Conservation (phyloP, 2,329 filamentous ascomycete species). For the Bipolaris oryzae region DNA sequence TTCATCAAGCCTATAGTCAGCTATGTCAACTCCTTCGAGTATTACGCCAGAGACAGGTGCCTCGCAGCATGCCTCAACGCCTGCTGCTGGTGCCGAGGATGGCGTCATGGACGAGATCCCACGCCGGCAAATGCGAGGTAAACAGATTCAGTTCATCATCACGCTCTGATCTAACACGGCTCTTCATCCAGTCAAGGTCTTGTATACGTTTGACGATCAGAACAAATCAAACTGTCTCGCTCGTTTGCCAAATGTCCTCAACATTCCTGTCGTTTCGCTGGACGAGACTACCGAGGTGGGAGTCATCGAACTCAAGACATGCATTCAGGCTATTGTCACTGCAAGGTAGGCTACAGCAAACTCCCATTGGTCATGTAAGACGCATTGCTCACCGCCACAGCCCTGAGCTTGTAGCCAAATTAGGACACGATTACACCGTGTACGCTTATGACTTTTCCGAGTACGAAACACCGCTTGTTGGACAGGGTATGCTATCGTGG, state of each 20-base stretch:
- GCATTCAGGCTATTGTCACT: slow-evolving; percentile 78
- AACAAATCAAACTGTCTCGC: slow-evolving; percentile 89
- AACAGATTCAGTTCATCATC: slow-evolving; percentile 24
- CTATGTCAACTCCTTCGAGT: slow-evolving; percentile 44
- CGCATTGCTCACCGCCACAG: slow-evolving; percentile 58
- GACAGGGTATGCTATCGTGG: slow-evolving; percentile 93
- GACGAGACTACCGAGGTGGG: slow-evolving; percentile 84
- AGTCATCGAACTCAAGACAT: slow-evolving; percentile 83
- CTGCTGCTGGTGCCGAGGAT: slow-evolving; percentile 31
- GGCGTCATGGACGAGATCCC: slow-evolving; percentile 43
- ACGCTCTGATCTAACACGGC: slow-evolving; percentile 24
- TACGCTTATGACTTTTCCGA: slow-evolving; percentile 98
- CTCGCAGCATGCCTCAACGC: slow-evolving; percentile 27
- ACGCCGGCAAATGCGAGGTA: slow-evolving; percentile 56
- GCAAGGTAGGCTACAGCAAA: slow-evolving; percentile 56
- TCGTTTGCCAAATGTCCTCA: slow-evolving; percentile 77
- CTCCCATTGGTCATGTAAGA: slow-evolving; percentile 16
- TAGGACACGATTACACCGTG: slow-evolving; percentile 86
- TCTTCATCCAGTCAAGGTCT: slow-evolving; percentile 77
- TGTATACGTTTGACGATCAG: slow-evolving; percentile 93
- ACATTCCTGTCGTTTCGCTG: slow-evolving; percentile 79
- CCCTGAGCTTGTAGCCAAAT: slow-evolving; percentile 79
- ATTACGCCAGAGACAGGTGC: slow-evolving; percentile 29
- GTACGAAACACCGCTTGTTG: slow-evolving; percentile 88
- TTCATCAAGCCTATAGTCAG: slow-evolving; percentile 26